These are phyloP conservation scores for Polygonum aviculare DNA, from an alignment of 148 eudicot genomes.

Conservation along the genomic window DNA sequence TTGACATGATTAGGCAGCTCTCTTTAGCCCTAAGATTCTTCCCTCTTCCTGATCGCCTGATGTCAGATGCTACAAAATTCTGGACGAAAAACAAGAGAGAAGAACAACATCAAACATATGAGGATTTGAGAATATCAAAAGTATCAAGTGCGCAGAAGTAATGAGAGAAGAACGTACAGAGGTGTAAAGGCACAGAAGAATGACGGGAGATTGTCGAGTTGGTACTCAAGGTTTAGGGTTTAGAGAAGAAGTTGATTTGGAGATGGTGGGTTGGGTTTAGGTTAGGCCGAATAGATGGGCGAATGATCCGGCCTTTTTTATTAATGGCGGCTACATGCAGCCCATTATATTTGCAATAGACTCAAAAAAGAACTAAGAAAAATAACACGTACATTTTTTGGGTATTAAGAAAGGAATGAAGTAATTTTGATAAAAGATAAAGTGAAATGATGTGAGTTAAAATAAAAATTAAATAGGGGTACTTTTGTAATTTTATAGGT, in stretches of 20 bases:
- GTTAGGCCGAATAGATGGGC: too few species aligned
- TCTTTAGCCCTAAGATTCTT: background rate
- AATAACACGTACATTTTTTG: too few species aligned
- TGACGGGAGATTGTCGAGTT: background rate
- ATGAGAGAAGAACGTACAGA: background rate
- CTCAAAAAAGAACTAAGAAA: too few species aligned
- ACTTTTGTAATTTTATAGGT: too few species aligned
- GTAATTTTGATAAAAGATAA: too few species aligned
- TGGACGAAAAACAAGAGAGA: background rate
- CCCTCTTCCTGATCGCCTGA: background rate
- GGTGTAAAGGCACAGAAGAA: background rate
- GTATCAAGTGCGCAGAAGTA: background rate
- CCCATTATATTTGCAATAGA: too few species aligned
- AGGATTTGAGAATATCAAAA: background rate
- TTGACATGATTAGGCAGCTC: constrained; percentile 29
- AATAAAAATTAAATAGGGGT: too few species aligned
- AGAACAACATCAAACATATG: background rate
- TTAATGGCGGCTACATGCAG: background rate
- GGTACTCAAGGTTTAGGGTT: background rate
- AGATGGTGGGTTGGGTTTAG: background rate
- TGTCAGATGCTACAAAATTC: background rate
- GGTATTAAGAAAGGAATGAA: too few species aligned
- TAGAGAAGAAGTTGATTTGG: background rate
- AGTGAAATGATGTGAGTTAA: too few species aligned
- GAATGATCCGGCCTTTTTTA: background rate